Evolutionary conservation across 2,329 filamentous ascomycete genomes (phyloP).

Genomic region (Mariannaea elegans): DNA sequence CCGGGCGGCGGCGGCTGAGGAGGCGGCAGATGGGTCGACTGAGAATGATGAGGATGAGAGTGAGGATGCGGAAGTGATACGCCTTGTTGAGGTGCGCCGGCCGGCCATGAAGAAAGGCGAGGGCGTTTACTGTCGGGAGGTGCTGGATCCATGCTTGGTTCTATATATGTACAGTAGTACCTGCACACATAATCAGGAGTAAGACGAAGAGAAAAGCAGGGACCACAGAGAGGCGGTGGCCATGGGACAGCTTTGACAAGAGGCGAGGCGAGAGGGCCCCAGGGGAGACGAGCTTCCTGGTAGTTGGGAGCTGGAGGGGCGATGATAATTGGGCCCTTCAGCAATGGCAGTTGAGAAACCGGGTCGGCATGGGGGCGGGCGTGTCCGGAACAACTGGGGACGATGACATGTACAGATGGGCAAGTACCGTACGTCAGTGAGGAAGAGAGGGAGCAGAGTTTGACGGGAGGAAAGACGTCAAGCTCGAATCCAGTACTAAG

Average conservation of each 20-base stretch:
- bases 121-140: constrained; percentile 68
- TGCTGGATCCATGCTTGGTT: constrained; percentile 67
- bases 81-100: constrained; percentile 57
- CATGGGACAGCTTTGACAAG: constrained; percentile 43
- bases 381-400: constrained; percentile 43
- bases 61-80: constrained; percentile 53
- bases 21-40: constrained; percentile 41
- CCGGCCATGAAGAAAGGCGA: constrained; percentile 62
- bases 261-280: constrained; percentile 40
- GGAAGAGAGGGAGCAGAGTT: constrained; percentile 34
- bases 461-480: constrained; percentile 27
- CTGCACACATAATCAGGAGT: constrained; percentile 49
- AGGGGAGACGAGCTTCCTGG: constrained; percentile 43
- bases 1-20: constrained; percentile 40
- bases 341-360: constrained; percentile 40
- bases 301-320: constrained; percentile 40
- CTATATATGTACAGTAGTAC: constrained; percentile 48
- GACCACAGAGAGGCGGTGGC: constrained; percentile 49
- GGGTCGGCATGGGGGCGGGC: constrained; percentile 43
- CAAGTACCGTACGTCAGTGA: constrained; percentile 34
- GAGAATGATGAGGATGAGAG: constrained; percentile 39
- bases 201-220: constrained; percentile 48
- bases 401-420: constrained; percentile 40
- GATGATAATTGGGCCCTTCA: constrained; percentile 44
- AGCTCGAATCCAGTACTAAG: constrained; percentile 26